Base-by-base conservation (phyloP, 1,284 basidiomycete species). In the Phellinidium pouzarii region DNA sequence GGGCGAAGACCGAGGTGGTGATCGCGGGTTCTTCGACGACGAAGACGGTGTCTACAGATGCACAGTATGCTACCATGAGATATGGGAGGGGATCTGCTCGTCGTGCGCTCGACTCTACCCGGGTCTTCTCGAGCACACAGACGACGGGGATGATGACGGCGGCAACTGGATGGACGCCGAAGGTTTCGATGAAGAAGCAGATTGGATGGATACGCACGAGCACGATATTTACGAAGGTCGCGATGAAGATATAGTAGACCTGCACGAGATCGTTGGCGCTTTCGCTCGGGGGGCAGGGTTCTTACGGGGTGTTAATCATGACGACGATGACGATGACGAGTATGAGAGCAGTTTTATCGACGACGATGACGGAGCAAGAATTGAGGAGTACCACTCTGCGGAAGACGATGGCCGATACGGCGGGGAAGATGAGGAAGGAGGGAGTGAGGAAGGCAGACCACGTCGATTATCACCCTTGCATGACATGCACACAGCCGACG, bases 41-140 rank as follows among this genome's bases (percentile, higher is more conserved):
- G 83, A 86, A 59, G 86, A 89, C 56, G 80, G 77, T 6, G 74
- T 89, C 5, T 83, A 78, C 59, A 75, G 87, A n/a, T 90, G 87
- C 61, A 61, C 80, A 9, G 79, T 82, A 38, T 89, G 87, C 60
- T 73, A 79, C 71, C 80, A 89, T 62, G 87, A 90, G 66, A 82
- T 90, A 54, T 80, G 74, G 75, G 76, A 72, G 54, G 82, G 82
- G 1, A 61, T 71, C 12, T 90, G 87, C 62, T 71, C 78, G 2
- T 61, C 62, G 12, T 88, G 87, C 59, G 70, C 74, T 17, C 73
- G 82, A 27, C 64, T 67, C 17, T 87, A 87, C 60, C 68, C 68
- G 4, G 82, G 76, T 0, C 80, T 84, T 55, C 44, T 53, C 19
- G 52, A 53, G 9, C 31, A 53, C 29, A 48, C 29, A 6, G 45